Evolutionary conservation across 78 protist genomes (phyloP).

Genomic region (Corallochytrium limacisporum): DNA sequence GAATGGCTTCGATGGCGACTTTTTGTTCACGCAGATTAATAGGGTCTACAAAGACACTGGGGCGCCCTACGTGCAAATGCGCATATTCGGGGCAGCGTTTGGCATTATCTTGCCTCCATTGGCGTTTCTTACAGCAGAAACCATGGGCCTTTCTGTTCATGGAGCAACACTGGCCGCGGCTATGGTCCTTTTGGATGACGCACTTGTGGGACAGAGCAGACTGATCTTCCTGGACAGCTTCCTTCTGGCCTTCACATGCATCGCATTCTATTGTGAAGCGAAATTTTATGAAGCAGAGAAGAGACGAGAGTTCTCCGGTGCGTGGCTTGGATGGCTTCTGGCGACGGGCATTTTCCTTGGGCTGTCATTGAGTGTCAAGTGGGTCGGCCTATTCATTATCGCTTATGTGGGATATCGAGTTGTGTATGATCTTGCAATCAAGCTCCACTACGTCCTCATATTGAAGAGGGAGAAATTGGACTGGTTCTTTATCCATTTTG

Average conservation of each 20-base stretch:
- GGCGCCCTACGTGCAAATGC: neutral
- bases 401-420: constrained; percentile 7
- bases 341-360: neutral
- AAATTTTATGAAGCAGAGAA: neutral
- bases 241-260: neutral
- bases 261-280: neutral
- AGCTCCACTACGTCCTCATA: neutral
- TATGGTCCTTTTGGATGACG: neutral
- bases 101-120: neutral
- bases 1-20: constrained; percentile 8
- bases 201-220: neutral
- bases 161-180: constrained; percentile 2
- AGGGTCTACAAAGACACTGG: too few species aligned
- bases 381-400: constrained; percentile 13
- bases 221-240: constrained; percentile 6
- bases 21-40: neutral
- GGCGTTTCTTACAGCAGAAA: neutral
- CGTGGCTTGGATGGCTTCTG: constrained; percentile 4
- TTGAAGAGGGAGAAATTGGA: neutral
- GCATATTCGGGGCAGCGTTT: neutral
- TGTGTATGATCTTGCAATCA: neutral
- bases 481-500: neutral
- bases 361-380: constrained; percentile 20
- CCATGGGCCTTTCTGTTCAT: neutral
- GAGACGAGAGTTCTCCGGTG: neutral